Base-by-base conservation (phyloP, 2,329 filamentous ascomycete genomes). In the Neopestalotiopsis sp. region DNA sequence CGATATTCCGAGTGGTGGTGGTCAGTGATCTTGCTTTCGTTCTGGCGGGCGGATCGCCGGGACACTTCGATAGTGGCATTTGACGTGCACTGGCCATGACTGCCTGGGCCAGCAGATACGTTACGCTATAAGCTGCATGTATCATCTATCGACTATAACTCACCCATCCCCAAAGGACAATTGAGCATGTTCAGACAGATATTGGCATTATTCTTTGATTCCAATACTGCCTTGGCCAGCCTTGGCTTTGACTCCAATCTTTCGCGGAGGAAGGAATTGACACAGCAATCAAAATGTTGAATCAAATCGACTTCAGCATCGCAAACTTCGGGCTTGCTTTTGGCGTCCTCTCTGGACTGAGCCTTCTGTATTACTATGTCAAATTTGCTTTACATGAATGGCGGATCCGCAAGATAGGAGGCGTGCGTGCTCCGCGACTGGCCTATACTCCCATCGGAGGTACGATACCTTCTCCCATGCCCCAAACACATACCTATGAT, bases 371-470 rank as follows among this genome's bases (percentile, higher is more conserved):
- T 28, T 73, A 72, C 67, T 52, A 69, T 4, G 40, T 75, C 17
- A 70, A 74, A 63, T 58, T 59, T 30, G 71, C 59, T 17, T 67
- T 71, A 57, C 17, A 76, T 73, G 57, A 77, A 73, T 68, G 71
- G 67, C 70, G 71, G 24, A 79, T 82, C 56, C 74, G 74, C 28
- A 76, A 72, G 34, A 70, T 74, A 58, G 79, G 80, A 4, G 80
- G 78, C 52, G 75, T 78, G 30, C 74, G 78, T 20, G 79, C 80
- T 4, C 75, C 78, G 4, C 59, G 75, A 1, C 62, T 81, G 6
- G 77, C 78, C 56, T 74, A 72, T n/a, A 80, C 81, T 65, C 75
- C 80, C 14, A 62, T 81, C 20, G 75, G 74, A 2, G 79, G 80
- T 79, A 75, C 71, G 71, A 62, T 13, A 9, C 1, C n/a, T 20